These are phyloP conservation scores for Russula earlei DNA, from an alignment of 768 basidiomycete species.

Conservation along the genomic window DNA sequence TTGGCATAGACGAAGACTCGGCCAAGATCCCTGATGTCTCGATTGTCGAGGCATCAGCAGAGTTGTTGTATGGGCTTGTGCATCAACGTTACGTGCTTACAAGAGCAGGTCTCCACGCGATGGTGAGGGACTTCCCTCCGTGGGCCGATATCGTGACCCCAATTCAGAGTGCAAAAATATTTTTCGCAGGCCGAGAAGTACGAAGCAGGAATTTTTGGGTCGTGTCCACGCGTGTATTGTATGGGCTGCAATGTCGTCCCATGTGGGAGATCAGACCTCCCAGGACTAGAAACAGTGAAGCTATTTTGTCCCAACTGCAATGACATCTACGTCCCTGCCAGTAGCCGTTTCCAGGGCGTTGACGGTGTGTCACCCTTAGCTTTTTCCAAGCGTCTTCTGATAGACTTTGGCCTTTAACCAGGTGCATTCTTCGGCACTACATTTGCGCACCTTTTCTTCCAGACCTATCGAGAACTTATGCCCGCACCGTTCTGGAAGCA, in stretches of 20 bases:
- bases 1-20: constrained; percentile 69
- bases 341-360: constrained; percentile 89
- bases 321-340: constrained; percentile 92
- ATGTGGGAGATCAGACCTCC: constrained; percentile 90
- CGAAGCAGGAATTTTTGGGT: constrained; percentile 83
- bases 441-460: constrained; percentile 97
- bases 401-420: constrained; percentile 26
- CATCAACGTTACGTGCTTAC: constrained; percentile 98
- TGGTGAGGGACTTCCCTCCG: constrained; percentile 46
- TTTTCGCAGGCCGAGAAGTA: constrained; percentile 90
- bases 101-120: constrained; percentile 84
- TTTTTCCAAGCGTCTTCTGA: not conserved
- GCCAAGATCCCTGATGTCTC: constrained; percentile 97
- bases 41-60: constrained; percentile 95
- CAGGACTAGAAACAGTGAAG: constrained; percentile 95
- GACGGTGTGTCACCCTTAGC: constrained; percentile 55
- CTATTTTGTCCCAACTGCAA: constrained; percentile 97
- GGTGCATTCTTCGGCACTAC: constrained; percentile 99
- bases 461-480: constrained; percentile 91
- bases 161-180: not conserved
- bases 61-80: constrained; percentile 93
- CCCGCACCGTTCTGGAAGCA: constrained; percentile 89
- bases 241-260: constrained; percentile 83
- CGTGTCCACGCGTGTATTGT: constrained; percentile 94
- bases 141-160: constrained; percentile 16